Conservation (phyloP, 306 rosid species). For the barrel medic (Medicago truncatula) region MtrunA17r5.0-ANR NC_053044.1:245501-246000, state of each 20-base stretch:
- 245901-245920: slow-evolving; percentile 39
- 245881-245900: slow-evolving; percentile 22
- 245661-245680: slow-evolving; percentile 32
- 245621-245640: slow-evolving; percentile 21
- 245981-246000: slow-evolving; percentile 23
- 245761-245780: slow-evolving; percentile 40
- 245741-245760: background rate
- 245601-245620: background rate
- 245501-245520: background rate
- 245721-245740: background rate
- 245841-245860: too few relatives aligned
- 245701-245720: background rate
- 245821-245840: slow-evolving; percentile 7
- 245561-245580: background rate
- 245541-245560: slow-evolving; percentile 13
- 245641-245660: slow-evolving; percentile 26
- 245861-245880: background rate
- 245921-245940: slow-evolving; percentile 39
- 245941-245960: slow-evolving; percentile 40
- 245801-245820: slow-evolving; percentile 38
- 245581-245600: background rate
- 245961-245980: slow-evolving; percentile 36
- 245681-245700: slow-evolving; percentile 39
- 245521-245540: background rate
- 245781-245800: background rate